Conservation (phyloP, 2,329 filamentous ascomycete species). For the Botrytis cinerea region DNA sequence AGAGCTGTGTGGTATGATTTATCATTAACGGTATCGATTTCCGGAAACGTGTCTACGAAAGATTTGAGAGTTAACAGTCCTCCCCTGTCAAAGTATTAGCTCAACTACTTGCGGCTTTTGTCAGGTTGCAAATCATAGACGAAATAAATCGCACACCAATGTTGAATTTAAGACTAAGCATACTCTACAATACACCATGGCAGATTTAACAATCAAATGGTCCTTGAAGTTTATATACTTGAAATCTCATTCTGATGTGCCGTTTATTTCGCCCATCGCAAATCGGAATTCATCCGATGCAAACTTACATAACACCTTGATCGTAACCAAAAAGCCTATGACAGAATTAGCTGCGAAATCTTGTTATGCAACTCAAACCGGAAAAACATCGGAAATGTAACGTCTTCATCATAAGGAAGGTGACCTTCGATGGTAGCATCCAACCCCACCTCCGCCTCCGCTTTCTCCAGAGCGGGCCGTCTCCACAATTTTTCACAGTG, state of each 20-base stretch:
- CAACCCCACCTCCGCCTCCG: conserved; percentile 3
- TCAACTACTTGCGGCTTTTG: not conserved
- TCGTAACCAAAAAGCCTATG: conserved; percentile 50
- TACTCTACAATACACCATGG: not conserved
- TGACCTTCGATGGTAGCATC: not conserved
- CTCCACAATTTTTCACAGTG: not conserved
- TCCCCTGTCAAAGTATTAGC: conserved; percentile 46
- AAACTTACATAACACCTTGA: conserved; percentile 36
- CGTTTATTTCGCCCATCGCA: not conserved
- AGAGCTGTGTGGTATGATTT: conserved; percentile 19
- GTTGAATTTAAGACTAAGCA: not conserved
- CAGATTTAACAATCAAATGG: not conserved
- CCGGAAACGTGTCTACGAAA: conserved; percentile 21
- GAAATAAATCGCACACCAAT: not conserved
- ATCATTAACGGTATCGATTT: conserved; percentile 26
- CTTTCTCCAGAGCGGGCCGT: not conserved
- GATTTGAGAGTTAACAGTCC: conserved; percentile 46
- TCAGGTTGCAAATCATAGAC: not conserved
- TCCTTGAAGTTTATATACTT: not conserved
- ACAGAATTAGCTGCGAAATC: not conserved
- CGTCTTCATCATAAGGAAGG: not conserved
- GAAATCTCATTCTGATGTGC: not conserved
- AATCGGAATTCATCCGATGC: not conserved
- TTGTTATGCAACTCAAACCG: not conserved
- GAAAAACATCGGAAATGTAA: conserved; percentile 14